Evolutionary conservation across 768 basidiomycete species (phyloP), one percentile per base, ranked within the genome.

Genomic region (Pseudohyphozyma bogoriensis): DNA sequence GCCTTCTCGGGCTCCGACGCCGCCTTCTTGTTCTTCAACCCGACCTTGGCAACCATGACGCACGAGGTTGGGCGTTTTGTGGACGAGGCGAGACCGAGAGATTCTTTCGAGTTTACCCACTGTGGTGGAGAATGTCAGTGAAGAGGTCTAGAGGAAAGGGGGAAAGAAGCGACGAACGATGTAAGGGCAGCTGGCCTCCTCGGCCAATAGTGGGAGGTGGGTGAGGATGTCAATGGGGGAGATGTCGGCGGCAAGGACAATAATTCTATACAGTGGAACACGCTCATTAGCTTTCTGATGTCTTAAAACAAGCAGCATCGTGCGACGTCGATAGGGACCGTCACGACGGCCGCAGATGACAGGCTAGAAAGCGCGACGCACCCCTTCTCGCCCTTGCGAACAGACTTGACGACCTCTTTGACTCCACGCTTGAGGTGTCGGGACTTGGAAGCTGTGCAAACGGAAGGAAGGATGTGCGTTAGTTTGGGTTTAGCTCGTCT

Each of bases 21-120:
- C 58, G 67, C 66, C 69, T 82, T 84, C 50, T 74, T 72, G 71
- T 83, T 86, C 73, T 82, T 83, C 73, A 88, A 87, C 72, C 82
- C 79, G 71, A 85, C 78, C 1, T 88, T 87, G 73, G 87, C 91
- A 55, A 97, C 79, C 83, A 99, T 87, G 7, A 99, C 92, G 74
- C 92, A 96, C 68, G 90, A 93, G 51, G 95, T 99, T 36, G 95
- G 93, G 68, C 95, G 85, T 77, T 99, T 99, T 46, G 95, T 99
- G 53, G 89, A 86, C 72, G 90, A 90, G 22, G 92, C 89, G 68
- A 87, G 85, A 0, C 95, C 95, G 32, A 99, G 84, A 71, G 93
- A 90, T 75, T 97, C 95, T 72, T 93, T 95, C 5, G 87, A 91
- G 3, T 85, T 71, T 18, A 92, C 86, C 65, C 65, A 67, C 65